Base-by-base conservation (phyloP, 305 asterid species). In the Solanum hybrid region DNA sequence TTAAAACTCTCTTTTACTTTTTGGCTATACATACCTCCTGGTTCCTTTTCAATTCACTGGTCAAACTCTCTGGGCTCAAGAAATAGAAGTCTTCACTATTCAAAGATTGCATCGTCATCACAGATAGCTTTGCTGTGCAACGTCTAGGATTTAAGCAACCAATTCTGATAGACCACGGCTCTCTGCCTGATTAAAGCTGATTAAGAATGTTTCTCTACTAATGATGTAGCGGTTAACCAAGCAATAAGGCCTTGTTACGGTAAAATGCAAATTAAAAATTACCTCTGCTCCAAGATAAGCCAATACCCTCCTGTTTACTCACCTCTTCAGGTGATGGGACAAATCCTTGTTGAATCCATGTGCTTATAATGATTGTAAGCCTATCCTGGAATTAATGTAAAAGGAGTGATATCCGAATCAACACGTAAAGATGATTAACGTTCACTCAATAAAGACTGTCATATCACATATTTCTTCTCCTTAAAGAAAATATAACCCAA, bases 311-410 rank as follows among this genome's bases (percentile, higher is more conserved):
- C 91, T 73, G 92, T 90, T 92, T 91, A 92, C 99, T 96, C 91
- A 96, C 98, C 92, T 96, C 98, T 90, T 99, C 98, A 22, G 98
- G 98, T 29, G 98, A 94, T 90, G 98, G 99, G 89, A 96, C 93
- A 89, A 92, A 91, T 33, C 94, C 93, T 57, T 86, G 91, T 89
- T 93, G 89, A 91, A 96, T 92, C 98, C 98, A 96, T 33, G 91
- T 90, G 89, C 92, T 93, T 89, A 96, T 93, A 87, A 97, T 95
- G 87, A 92, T 89, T 94, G 94, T 98, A 90, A 96, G 99, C 93
- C 98, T 96, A 92, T 96, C 98, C 99, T 96, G 97, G 79, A 20
- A 31, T 92, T 88, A 86, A 57, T 51, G 76, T 57, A 85, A 20
- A 28, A 85, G 22, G 31, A 10, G 42, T 20, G 42, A 57, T 39